Evolutionary conservation across 192 early-diverging fungal genomes (phyloP).

Genomic region (Coemansia sp.): DNA sequence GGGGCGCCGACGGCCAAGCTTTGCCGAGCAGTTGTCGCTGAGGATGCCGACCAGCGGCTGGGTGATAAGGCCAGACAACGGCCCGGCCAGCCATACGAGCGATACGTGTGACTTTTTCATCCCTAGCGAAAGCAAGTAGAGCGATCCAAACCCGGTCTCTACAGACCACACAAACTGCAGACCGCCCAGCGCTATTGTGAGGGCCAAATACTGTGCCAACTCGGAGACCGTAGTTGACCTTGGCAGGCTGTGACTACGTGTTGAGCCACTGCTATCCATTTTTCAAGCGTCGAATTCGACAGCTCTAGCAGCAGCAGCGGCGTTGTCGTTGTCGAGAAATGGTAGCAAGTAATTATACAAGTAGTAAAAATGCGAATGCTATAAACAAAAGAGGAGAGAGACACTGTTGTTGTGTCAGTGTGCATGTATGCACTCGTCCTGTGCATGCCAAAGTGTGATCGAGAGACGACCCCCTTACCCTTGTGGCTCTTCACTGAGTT

Average conservation of each 20-base stretch:
- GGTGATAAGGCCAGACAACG: slow-evolving; percentile 78
- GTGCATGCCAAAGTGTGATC: not conserved
- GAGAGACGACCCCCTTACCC: not conserved
- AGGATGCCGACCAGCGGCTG: slow-evolving; percentile 85
- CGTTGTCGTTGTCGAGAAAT: not conserved
- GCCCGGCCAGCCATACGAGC: slow-evolving; percentile 94
- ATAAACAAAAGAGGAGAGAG: not conserved
- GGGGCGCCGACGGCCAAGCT: slow-evolving; percentile 80
- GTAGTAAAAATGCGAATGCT: not conserved
- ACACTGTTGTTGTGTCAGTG: not conserved
- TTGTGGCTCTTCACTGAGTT: not conserved
- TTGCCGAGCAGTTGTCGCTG: slow-evolving; percentile 74
- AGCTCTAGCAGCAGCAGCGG: not conserved
- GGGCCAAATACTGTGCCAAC: slow-evolving; percentile 31
- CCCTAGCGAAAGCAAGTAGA: slow-evolving; percentile 82
- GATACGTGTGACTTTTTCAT: slow-evolving; percentile 81
- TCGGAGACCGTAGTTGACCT: slow-evolving; percentile 1
- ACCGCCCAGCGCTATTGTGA: slow-evolving; percentile 54
- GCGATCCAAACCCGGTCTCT: slow-evolving; percentile 69
- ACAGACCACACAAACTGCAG: slow-evolving; percentile 59
- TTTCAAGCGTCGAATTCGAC: not conserved
- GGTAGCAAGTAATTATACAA: not conserved
- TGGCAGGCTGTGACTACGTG: slow-evolving; percentile 9
- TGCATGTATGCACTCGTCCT: not conserved
- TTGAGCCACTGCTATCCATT: not conserved